Percentiles rank a stretch among this genome's conserved stretches.
These are phyloP conservation scores for Logfia minima DNA, from an alignment of 129 eudicot genomes.

Conservation along the genomic window DNA sequence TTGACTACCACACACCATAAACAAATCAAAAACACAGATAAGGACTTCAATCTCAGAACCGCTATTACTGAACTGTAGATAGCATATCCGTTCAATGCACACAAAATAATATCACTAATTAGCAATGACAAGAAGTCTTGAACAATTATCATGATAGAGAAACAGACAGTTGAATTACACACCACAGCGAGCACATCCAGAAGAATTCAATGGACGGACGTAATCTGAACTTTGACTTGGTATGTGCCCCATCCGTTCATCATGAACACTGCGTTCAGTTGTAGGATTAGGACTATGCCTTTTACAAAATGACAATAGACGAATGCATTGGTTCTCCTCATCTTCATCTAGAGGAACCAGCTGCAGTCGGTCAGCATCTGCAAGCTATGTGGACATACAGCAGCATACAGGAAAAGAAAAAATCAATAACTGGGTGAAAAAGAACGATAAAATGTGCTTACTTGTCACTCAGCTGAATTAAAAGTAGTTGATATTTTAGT, in stretches of 20 bases:
- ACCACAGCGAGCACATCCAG: conserved; percentile 99
- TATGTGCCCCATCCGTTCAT: conserved; percentile 47
- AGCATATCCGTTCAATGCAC: not conserved
- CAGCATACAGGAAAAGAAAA: conserved; percentile 1
- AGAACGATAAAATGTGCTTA: conserved; percentile 2
- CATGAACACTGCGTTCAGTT: conserved; percentile 48
- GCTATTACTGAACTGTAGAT: not conserved
- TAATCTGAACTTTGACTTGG: conserved; percentile 47
- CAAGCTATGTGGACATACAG: conserved; percentile 53
- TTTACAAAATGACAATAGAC: conserved; percentile 86
- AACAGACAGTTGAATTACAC: conserved; percentile 25
- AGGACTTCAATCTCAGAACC: not conserved
- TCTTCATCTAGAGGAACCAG: conserved; percentile 75
- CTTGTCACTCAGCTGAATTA: conserved; percentile 3
- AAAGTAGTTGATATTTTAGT: not conserved
- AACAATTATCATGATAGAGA: conserved; percentile 1
- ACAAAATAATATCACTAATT: not conserved
- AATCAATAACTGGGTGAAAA: conserved; percentile 8
- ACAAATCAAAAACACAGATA: not conserved
- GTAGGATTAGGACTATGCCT: conserved; percentile 69
- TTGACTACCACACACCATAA: not conserved
- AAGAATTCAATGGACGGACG: conserved; percentile 63
- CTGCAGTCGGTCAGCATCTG: conserved; percentile 75
- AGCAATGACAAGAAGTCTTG: not conserved
- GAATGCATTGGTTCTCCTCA: conserved; percentile 90